Conservation (phyloP, 164 flowering plant genomes). For the Berberis thunbergii region DNA sequence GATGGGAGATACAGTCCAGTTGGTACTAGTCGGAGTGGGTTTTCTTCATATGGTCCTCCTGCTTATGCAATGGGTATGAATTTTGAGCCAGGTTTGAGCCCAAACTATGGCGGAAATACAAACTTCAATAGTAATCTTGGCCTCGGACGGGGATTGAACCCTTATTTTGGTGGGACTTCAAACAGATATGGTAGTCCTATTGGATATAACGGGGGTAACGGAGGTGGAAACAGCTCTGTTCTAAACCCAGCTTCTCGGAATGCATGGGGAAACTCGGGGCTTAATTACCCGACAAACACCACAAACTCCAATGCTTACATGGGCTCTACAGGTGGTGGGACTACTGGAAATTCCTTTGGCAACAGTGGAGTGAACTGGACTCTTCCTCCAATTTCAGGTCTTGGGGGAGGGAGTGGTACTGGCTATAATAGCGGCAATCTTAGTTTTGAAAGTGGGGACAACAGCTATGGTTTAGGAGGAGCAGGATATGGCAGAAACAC, state of each 20-base stretch:
- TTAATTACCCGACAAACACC: slow-evolving; percentile 27
- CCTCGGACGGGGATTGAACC: slow-evolving; percentile 43
- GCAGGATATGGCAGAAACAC: slow-evolving; percentile 51
- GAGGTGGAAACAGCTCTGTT: slow-evolving; percentile 31
- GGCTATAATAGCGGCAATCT: slow-evolving; percentile 17
- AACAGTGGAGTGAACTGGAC: slow-evolving; percentile 52
- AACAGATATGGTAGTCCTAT: slow-evolving; percentile 35
- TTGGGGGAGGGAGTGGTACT: slow-evolving; percentile 32
- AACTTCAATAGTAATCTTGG: slow-evolving; percentile 33
- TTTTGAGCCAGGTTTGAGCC: slow-evolving; percentile 50
- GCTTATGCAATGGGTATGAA: slow-evolving; percentile 45
- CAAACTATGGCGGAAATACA: slow-evolving; percentile 34
- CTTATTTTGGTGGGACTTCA: slow-evolving; percentile 34
- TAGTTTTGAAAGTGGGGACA: slow-evolving; percentile 30
- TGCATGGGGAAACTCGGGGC: slow-evolving; percentile 57
- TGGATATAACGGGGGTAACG: slow-evolving; percentile 36
- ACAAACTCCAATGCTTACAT: slow-evolving; percentile 26
- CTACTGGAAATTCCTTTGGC: slow-evolving; percentile 37
- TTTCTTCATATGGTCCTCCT: slow-evolving; percentile 42
- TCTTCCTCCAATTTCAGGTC: slow-evolving; percentile 30
- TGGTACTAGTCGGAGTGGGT: slow-evolving; percentile 47
- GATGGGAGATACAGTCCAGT: slow-evolving; percentile 72
- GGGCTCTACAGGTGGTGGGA: slow-evolving; percentile 38
- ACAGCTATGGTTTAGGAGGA: slow-evolving; percentile 32
- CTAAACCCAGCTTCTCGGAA: slow-evolving; percentile 34